These are phyloP conservation scores for Fusarium armeniacum DNA, from an alignment of 2,329 filamentous ascomycete species.

Conservation along the genomic window DNA sequence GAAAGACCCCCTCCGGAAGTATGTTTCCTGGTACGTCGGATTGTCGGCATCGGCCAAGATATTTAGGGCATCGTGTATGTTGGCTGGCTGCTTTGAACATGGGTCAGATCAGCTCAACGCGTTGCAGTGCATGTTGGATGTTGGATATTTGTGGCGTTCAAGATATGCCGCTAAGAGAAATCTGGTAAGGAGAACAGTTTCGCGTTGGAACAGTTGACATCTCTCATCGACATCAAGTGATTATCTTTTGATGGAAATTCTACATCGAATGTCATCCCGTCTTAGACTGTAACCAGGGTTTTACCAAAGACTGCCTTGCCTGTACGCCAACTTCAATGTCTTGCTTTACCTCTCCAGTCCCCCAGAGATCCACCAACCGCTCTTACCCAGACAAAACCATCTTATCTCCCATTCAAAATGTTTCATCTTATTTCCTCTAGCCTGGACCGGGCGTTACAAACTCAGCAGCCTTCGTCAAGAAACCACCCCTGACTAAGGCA, in stretches of 20 bases:
- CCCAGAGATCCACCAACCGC: background rate
- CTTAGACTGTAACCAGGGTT: background rate
- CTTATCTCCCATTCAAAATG: background rate
- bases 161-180: background rate
- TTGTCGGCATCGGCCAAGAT: conserved; percentile 17
- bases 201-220: background rate
- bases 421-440: conserved; percentile 33
- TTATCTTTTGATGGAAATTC: background rate
- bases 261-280: background rate
- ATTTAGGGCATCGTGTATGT: background rate
- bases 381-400: conserved; percentile 3
- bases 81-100: conserved; percentile 6
- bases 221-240: background rate
- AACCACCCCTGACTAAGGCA: conserved; percentile 5
- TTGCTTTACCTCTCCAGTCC: background rate
- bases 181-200: background rate
- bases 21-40: background rate
- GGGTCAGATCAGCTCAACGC: background rate
- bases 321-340: background rate
- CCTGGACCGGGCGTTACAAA: conserved; percentile 10
- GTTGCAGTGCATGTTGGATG: background rate
- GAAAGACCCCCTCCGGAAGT: background rate
- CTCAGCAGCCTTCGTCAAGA: background rate
- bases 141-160: conserved; percentile 23
- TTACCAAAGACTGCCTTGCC: background rate